Evolutionary conservation across 768 basidiomycete genomes (phyloP), one percentile per base, ranked within the genome.

Genomic region (Collybiopsis confluens): DNA sequence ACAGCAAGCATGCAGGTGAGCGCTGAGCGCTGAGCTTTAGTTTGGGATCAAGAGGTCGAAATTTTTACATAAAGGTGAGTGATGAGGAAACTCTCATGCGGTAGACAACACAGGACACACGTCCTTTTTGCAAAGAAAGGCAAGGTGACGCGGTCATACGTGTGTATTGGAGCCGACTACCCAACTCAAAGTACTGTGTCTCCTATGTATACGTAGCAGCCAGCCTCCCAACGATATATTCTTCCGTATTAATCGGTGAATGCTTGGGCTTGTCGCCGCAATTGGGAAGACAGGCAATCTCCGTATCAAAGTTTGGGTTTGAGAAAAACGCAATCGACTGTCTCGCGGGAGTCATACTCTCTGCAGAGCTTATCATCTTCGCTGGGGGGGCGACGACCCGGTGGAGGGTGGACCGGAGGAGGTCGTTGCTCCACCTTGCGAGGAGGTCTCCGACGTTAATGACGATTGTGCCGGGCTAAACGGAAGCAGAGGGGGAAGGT

Each of bases 281-380:
- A 53, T 80, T 87, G 18, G 90, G 88, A 24, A 92, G 68, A 58
- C 90, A 89, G 15, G 82, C 72, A 52, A 93, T 84, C 54, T 76
- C 72, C 13, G 87, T 73, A 38, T 76, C 76, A 60, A 80, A 81
- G 58, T 92, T 90, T 3, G 90, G 90, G 61, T 88, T 92, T 73
- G 87, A 90, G 70, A 93, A 93, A 74, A 89, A 93, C 7, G 88
- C 91, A 48, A 92, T 86, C 8, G 88, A 90, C 63, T 90, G 88
- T 24, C 91, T 79, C 8, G 71, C 67, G 0, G 88, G 84, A 1
- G 82, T 85, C 54, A 83, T 67, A n/a, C 65, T 70, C 57, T 84
- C 81, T 5, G 69, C 72, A 7, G 75, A 71, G 58, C 65, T 77
- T 53, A 79, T 64, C 58, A 73, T 73, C 60, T 71, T 68, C 11